Percentiles rank a stretch among this genome's conserved stretches.
Conservation (phyloP, 805 yeast genomes). For the Candida tibetensis region DNA sequence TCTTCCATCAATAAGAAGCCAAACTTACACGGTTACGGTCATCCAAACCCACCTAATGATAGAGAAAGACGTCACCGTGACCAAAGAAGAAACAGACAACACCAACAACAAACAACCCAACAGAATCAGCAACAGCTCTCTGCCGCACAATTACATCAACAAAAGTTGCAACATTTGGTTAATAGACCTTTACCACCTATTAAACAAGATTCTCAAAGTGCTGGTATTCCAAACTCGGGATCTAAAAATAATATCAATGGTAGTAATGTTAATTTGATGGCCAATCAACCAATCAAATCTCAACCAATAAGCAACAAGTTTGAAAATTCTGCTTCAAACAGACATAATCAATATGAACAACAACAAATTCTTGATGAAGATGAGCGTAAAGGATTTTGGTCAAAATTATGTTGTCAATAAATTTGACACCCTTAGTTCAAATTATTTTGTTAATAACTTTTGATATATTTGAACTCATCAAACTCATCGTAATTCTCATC, state of each 20-base stretch:
- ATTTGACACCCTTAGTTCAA: background rate
- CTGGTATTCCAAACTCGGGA: conserved; percentile 21
- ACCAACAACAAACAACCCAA: conserved; percentile 19
- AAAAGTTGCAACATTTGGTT: conserved; percentile 46
- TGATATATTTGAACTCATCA: conserved; percentile 1
- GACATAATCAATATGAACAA: conserved; percentile 35
- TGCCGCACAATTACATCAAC: conserved; percentile 49
- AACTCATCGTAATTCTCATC: too few species aligned
- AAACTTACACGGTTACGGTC: conserved; percentile 79
- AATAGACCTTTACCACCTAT: conserved; percentile 49
- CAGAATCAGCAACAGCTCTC: conserved; percentile 35
- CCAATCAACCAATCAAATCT: conserved; percentile 15
- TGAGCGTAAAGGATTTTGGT: conserved; percentile 41
- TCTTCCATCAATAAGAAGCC: conserved; percentile 71
- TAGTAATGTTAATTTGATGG: conserved; percentile 10
- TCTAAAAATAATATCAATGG: conserved; percentile 20
- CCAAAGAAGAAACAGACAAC: conserved; percentile 44
- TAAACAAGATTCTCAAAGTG: conserved; percentile 36
- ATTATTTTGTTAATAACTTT: background rate
- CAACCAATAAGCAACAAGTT: conserved; percentile 11
- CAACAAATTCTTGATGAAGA: conserved; percentile 35
- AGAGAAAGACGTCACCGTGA: conserved; percentile 46
- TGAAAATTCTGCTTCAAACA: conserved; percentile 9
- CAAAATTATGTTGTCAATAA: conserved; percentile 42
- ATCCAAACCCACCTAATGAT: conserved; percentile 57